Percentiles rank a stretch among this genome's conserved stretches.
Conservation (phyloP, 1,284 basidiomycete species). For the Tylopilus sp. region DNA sequence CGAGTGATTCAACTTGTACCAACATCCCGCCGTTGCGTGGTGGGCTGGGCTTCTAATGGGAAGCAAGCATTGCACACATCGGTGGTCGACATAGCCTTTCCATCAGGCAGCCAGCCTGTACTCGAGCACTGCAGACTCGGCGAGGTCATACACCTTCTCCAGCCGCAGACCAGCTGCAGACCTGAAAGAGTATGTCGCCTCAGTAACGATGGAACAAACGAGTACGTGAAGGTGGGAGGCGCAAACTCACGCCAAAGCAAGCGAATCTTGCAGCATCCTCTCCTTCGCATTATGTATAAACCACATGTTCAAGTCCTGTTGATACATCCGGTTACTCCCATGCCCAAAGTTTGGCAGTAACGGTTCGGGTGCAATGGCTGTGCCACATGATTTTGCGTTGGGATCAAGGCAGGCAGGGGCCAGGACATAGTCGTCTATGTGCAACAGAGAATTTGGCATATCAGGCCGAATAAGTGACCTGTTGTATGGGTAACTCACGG, state of each 20-base stretch:
- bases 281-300: slow-evolving; percentile 26
- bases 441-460: neutral
- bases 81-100: neutral
- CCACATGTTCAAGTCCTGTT: slow-evolving; percentile 31
- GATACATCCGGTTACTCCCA: slow-evolving; percentile 23
- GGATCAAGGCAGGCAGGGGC: slow-evolving; percentile 6
- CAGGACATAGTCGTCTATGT: slow-evolving; percentile 24
- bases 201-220: neutral
- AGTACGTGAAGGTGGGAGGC: neutral
- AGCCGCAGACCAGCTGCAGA: slow-evolving; percentile 20
- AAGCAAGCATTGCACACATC: neutral
- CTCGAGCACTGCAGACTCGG: slow-evolving; percentile 24
- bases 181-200: slow-evolving; percentile 5
- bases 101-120: slow-evolving; percentile 21
- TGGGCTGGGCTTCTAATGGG: neutral
- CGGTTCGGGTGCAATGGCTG: slow-evolving; percentile 26
- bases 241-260: slow-evolving; percentile 20
- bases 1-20: no score
- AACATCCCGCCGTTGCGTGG: neutral
- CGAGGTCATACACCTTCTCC: slow-evolving; percentile 27
- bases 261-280: slow-evolving; percentile 21
- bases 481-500: slow-evolving; percentile 15
- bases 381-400: slow-evolving; percentile 5
- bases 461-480: neutral
- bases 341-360: slow-evolving; percentile 30